Evolutionary conservation across 179 eudicot species (phyloP).

Genomic region (Camellia oleifera): DNA sequence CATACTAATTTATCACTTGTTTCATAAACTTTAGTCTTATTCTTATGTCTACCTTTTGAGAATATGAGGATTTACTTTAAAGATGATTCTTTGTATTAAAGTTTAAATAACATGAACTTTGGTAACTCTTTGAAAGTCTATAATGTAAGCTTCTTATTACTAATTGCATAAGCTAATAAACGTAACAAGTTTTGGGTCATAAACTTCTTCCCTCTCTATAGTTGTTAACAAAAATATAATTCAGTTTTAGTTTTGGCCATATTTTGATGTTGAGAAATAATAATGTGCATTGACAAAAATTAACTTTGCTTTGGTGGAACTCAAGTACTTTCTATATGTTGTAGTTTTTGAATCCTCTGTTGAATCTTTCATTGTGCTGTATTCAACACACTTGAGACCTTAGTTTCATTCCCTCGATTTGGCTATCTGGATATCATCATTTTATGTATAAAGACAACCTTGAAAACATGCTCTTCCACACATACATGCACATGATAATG

Average conservation of each 20-base stretch:
- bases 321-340: not conserved
- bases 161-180: not conserved
- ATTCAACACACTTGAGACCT: not conserved
- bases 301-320: not conserved
- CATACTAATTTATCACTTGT: not conserved
- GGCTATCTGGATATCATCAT: not conserved
- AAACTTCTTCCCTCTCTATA: not conserved
- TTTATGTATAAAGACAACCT: not conserved
- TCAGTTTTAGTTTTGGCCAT: not conserved
- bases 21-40: not conserved
- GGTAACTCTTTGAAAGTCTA: conserved; percentile 1
- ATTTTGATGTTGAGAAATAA: not conserved
- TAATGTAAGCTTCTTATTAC: not conserved
- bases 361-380: not conserved
- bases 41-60: not conserved
- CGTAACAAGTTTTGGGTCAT: conserved; percentile 2
- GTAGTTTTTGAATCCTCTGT: not conserved
- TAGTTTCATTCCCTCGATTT: not conserved
- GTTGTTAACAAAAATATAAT: not conserved
- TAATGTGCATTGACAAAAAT: not conserved
- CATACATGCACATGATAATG: not conserved
- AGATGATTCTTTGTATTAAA: not conserved
- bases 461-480: not conserved
- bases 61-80: not conserved
- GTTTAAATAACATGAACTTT: not conserved